phyloP scores from a whole-genome alignment of 2,329 filamentous ascomycete species.

The Ceratocystiopsis sp. region DNA sequence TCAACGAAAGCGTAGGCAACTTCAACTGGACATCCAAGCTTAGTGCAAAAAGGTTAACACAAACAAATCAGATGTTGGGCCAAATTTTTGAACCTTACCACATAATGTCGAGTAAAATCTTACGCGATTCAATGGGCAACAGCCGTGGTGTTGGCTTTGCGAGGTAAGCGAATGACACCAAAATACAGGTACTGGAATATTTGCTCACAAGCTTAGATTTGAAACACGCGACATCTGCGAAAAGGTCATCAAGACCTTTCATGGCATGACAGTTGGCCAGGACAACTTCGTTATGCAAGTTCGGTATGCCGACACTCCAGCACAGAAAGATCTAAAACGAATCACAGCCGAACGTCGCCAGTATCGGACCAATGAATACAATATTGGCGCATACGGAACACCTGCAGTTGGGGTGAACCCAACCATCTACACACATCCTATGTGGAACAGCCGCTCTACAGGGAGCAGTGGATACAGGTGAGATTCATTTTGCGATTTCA shows the following conservation, averaged over 20 bases:
- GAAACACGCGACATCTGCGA: constrained; percentile 81
- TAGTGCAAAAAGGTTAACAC: neutral
- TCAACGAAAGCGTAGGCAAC: constrained; percentile 68
- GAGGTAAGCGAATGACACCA: constrained; percentile 39
- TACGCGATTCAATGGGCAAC: constrained; percentile 78
- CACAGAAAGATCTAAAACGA: constrained; percentile 92
- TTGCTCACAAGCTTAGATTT: constrained; percentile 41
- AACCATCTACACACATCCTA: constrained; percentile 24
- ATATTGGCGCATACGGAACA: constrained; percentile 52
- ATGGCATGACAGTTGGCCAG: constrained; percentile 59
- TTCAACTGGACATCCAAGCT: too few relatives aligned
- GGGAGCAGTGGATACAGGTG: constrained; percentile 10
- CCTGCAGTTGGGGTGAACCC: constrained; percentile 40
- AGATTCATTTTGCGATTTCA: neutral
- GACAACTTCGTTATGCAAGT: constrained; percentile 80
- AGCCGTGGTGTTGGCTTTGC: constrained; percentile 96
- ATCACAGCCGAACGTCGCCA: constrained; percentile 89
- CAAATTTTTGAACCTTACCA: constrained; percentile 64
- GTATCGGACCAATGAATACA: constrained; percentile 93
- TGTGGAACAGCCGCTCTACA: constrained; percentile 19
- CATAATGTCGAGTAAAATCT: constrained; percentile 87
- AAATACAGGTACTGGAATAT: constrained; percentile 5
- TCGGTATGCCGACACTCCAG: constrained; percentile 89
- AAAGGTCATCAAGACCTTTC: constrained; percentile 71
- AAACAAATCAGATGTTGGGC: constrained; percentile 44